Evolutionary conservation across 2,329 filamentous ascomycete genomes (phyloP).

Genomic region (Metarhizium rileyi): DNA sequence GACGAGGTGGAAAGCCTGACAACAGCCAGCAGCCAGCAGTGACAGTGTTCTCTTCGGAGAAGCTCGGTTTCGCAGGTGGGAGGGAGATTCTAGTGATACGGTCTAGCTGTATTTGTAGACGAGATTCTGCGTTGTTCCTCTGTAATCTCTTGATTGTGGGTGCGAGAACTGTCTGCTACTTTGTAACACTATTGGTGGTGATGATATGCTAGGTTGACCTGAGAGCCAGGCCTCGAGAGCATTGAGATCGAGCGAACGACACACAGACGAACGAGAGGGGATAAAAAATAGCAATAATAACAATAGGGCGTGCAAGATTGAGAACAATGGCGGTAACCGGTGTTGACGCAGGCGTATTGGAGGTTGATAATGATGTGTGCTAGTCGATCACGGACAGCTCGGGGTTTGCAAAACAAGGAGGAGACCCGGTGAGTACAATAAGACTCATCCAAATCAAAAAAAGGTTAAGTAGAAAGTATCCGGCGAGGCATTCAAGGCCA

Average conservation of each 20-base stretch:
- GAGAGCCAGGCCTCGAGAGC: neutral
- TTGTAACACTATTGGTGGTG: neutral
- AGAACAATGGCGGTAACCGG: neutral
- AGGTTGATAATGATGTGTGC: constrained; percentile 1
- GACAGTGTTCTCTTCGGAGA: neutral
- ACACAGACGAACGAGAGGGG: neutral
- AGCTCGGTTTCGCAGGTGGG: neutral
- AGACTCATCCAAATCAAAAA: neutral
- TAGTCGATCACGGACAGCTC: constrained; percentile 2
- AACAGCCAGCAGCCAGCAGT: neutral
- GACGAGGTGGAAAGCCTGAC: neutral
- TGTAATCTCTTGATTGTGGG: neutral
- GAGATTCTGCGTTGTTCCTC: neutral
- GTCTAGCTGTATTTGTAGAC: constrained; percentile 1
- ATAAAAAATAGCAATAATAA: neutral
- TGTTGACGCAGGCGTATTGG: neutral
- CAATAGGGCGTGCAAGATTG: neutral
- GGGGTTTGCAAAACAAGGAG: neutral
- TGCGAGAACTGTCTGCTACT: neutral
- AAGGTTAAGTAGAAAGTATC: neutral
- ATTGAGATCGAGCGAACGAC: constrained; percentile 1
- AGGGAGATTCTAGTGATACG: neutral
- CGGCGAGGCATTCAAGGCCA: neutral
- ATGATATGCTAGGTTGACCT: neutral
- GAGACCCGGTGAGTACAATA: neutral